A percentile compares a stretch with the other conserved stretches of the same genome.
Conservation (phyloP, 148 eudicot genomes). For the Hydrangea macrophylla region DNA sequence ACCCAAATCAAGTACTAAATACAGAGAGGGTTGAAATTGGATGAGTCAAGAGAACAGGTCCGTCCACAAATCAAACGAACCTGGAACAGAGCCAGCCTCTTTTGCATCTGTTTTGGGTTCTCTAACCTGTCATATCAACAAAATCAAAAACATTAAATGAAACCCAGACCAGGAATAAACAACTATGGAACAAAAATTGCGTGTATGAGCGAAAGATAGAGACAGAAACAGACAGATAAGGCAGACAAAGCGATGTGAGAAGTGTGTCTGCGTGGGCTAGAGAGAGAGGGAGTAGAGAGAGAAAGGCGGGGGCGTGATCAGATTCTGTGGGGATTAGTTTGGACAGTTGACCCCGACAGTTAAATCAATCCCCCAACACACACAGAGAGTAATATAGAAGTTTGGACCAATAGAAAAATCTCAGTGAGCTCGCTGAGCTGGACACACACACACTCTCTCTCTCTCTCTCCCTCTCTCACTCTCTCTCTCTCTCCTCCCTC, state of each 20-base stretch:
- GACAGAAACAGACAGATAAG: slow-evolving; percentile 16
- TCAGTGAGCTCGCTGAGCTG: slow-evolving; percentile 37
- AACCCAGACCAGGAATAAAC: not conserved
- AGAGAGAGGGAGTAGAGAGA: slow-evolving; percentile 33
- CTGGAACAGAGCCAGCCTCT: slow-evolving; percentile 43
- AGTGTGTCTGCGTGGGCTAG: slow-evolving; percentile 3
- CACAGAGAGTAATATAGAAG: slow-evolving; percentile 17
- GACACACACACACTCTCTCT: no score
- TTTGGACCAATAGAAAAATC: slow-evolving; percentile 36
- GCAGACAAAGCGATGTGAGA: slow-evolving; percentile 14
- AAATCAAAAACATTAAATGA: slow-evolving; percentile 14
- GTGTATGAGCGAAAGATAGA: slow-evolving; percentile 12
- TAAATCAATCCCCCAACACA: slow-evolving; percentile 18
- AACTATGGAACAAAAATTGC: slow-evolving; percentile 13
- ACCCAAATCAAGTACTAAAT: not conserved
- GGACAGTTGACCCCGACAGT: slow-evolving; percentile 59
- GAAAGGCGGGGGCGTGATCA: slow-evolving; percentile 38
- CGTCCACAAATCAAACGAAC: slow-evolving; percentile 22
- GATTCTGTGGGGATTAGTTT: slow-evolving; percentile 46
- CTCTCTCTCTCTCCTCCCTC: slow-evolving; percentile 5
- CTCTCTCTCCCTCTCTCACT: no score
- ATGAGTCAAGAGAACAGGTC: not conserved
- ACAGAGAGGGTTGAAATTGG: not conserved
- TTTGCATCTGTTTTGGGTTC: slow-evolving; percentile 31
- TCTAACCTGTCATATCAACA: slow-evolving; percentile 42